Base-by-base conservation (phyloP, 2,329 filamentous ascomycete genomes). In the Penicillium sp. region DNA sequence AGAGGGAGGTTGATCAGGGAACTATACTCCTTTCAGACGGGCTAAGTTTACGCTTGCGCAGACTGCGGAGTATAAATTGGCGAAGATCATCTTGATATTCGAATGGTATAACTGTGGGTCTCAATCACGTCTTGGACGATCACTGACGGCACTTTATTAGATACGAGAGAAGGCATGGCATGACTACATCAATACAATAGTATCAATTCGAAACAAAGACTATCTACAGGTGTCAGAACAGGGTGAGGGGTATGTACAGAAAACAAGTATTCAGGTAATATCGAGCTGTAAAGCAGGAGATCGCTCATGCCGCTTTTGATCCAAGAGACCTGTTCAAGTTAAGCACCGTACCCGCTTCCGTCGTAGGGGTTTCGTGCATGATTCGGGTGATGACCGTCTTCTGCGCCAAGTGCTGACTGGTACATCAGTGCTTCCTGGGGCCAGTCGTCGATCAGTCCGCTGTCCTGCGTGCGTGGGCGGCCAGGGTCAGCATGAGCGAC, bases 371-470 rank as follows among this genome's bases (percentile, higher is more conserved):
- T 65, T 44, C 61, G 63, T 40, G 64, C 31, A 50, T 50, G 11
- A 53, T 50, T 16, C 63, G 60, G 29, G 34, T 58, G 63, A 27
- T 63, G 59, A 14, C 55, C 53, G 42, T 59, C 58, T 40, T 66
- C 66, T 48, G 31, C 57, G 14, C 59, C 63, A 36, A 63, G 55
- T 18, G 63, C 58, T 7, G 64, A 68, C 48, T 74, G 71, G 57
- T 75, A 76, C 52, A 75, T 69, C 22, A 75, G 60, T 24, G 74
- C 72, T 59, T 76, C 73, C 48, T 72, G 72, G 3, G 72, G 69
- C 73, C 73, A 77, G 38, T 75, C 72, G 29, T 67, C 63, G n/a
- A 62, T 53, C 2, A 50, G 13, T 16, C 57, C 59, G 31, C 68
- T 67, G 31, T 68, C 65, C 21, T 60, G 55, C 5, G 60, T 64